phyloP scores from a whole-genome alignment of 2,329 filamentous ascomycete species.

The Colletotrichum sp. region DNA sequence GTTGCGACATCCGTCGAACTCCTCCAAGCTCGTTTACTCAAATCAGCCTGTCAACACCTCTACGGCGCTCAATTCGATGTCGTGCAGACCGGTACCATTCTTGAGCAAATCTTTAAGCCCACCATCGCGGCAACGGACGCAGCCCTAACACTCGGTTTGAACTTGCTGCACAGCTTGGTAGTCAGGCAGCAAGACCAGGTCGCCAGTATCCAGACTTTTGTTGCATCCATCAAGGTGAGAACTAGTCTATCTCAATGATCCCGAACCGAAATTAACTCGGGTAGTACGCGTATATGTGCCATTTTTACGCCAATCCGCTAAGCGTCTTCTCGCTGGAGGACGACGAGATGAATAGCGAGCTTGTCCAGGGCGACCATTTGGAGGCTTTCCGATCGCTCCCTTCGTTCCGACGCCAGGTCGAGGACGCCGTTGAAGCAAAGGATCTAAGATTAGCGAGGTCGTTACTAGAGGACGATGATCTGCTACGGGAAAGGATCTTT shows the following conservation, averaged over 20 bases:
- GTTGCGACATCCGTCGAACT: conserved; percentile 83
- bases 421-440: conserved; percentile 48
- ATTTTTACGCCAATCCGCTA: conserved; percentile 80
- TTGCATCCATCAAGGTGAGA: conserved; percentile 69
- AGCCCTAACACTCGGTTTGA: conserved; percentile 66
- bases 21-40: conserved; percentile 75
- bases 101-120: conserved; percentile 74
- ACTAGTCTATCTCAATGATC: background rate
- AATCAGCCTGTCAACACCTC: conserved; percentile 69
- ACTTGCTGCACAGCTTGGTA: conserved; percentile 66
- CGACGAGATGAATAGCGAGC: conserved; percentile 23
- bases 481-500: conserved; percentile 52
- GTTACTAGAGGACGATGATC: conserved; percentile 65
- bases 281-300: conserved; percentile 84
- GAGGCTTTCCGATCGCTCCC: conserved; percentile 71
- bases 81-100: conserved; percentile 71
- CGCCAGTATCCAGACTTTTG: conserved; percentile 75
- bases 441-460: conserved; percentile 48
- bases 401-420: conserved; percentile 68
- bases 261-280: conserved; percentile 15
- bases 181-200: conserved; percentile 79
- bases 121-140: conserved; percentile 64
- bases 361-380: conserved; percentile 64
- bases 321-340: conserved; percentile 58
- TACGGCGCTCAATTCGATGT: conserved; percentile 79